These are phyloP conservation scores for Fusarium continuum DNA, from an alignment of 2,329 filamentous ascomycete genomes.

Conservation along the genomic window DNA sequence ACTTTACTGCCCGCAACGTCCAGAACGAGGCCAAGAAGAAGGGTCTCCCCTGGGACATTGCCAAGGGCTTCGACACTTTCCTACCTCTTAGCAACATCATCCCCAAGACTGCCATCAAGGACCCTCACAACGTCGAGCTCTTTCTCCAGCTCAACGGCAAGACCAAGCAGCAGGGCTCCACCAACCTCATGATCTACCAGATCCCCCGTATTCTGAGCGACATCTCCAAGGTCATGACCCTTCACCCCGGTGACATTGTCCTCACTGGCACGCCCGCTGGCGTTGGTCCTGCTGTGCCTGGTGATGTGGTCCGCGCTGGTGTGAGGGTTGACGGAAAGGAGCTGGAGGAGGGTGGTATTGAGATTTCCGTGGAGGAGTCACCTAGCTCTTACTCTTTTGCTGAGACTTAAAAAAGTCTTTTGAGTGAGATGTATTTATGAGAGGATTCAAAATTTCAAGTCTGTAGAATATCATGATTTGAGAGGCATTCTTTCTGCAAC, in stretches of 20 bases:
- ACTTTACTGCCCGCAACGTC: slow-evolving; percentile 96
- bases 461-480: slow-evolving; percentile 20
- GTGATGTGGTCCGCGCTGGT: slow-evolving; percentile 87
- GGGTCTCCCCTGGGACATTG: slow-evolving; percentile 94
- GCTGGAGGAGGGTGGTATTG: slow-evolving; percentile 83
- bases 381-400: slow-evolving; percentile 79
- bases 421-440: background rate
- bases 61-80: slow-evolving; percentile 98
- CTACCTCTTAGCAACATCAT: slow-evolving; percentile 86
- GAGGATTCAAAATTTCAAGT: background rate
- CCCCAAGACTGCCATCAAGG: slow-evolving; percentile 78
- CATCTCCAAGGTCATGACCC: slow-evolving; percentile 93
- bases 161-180: slow-evolving; percentile 83
- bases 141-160: slow-evolving; percentile 86
- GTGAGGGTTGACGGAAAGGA: slow-evolving; percentile 83
- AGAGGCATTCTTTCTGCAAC: background rate
- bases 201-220: slow-evolving; percentile 89
- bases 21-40: slow-evolving; percentile 97
- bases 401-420: slow-evolving; percentile 65
- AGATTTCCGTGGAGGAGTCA: slow-evolving; percentile 83
- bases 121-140: slow-evolving; percentile 89
- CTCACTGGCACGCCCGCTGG: slow-evolving; percentile 98
- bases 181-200: slow-evolving; percentile 91
- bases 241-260: slow-evolving; percentile 91
- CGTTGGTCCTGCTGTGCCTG: slow-evolving; percentile 84